Conservation (phyloP, 768 basidiomycete genomes). For the Tremella fuciformis region DNA sequence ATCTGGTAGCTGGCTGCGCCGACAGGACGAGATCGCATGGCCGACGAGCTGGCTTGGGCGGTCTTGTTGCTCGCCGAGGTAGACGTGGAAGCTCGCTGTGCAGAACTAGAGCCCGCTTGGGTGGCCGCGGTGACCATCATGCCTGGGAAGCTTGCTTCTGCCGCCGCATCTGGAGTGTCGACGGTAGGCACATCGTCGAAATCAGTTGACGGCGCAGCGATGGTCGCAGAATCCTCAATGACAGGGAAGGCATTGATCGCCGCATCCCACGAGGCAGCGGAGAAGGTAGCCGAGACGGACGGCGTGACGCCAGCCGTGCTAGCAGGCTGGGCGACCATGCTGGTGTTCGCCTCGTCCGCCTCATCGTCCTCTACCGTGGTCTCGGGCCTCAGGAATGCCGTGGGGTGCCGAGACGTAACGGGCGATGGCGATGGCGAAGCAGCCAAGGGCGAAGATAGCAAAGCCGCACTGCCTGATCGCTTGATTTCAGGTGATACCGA, state of each 20-base stretch:
- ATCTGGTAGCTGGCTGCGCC: constrained; percentile 1
- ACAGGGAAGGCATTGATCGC: constrained; percentile 36
- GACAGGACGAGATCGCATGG: constrained; percentile 2
- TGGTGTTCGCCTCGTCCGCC: constrained; percentile 1
- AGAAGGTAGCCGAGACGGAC: constrained; percentile 27
- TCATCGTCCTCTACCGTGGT: not conserved
- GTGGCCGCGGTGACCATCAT: no score
- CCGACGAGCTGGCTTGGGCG: constrained; percentile 1
- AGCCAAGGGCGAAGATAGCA: not conserved
- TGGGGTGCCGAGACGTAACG: not conserved
- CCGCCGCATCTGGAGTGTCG: no score
- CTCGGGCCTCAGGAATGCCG: not conserved
- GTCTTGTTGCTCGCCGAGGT: not conserved
- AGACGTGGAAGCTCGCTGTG: no score
- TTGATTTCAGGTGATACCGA: not conserved
- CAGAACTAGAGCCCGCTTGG: no score
- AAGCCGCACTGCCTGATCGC: not conserved
- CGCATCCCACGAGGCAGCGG: constrained; percentile 36
- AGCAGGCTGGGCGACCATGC: not conserved
- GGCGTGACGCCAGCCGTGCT: constrained; percentile 7
- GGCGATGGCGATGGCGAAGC: not conserved
- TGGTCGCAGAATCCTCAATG: constrained; percentile 13
- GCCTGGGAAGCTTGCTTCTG: no score
- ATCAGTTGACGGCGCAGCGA: no score
- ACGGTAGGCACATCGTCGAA: no score